Evolutionary conservation across 2,329 filamentous ascomycete species (phyloP).

Genomic region (Kalaharituber pfeilii): DNA sequence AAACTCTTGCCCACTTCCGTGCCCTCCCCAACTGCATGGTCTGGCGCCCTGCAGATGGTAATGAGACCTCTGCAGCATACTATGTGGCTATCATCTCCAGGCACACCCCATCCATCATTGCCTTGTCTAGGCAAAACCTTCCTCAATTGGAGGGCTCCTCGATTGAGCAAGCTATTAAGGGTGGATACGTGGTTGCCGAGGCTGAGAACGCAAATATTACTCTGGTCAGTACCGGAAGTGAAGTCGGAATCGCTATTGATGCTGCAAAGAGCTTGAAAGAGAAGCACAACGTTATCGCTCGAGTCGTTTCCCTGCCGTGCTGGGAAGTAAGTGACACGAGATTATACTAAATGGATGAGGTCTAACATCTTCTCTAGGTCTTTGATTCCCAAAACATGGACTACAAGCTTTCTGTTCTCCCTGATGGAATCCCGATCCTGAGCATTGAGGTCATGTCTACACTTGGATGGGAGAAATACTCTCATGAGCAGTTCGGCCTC

Average conservation of each 20-base stretch:
- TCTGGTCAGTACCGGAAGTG: conserved; percentile 85
- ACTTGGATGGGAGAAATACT: conserved; percentile 96
- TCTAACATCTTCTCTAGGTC: conserved; percentile 27
- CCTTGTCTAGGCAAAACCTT: conserved; percentile 93
- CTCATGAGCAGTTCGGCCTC: conserved; percentile 97
- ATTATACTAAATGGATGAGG: not conserved
- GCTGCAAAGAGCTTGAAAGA: conserved; percentile 81
- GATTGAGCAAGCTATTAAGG: conserved; percentile 78
- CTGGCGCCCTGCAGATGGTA: conserved; percentile 49
- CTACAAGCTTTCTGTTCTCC: conserved; percentile 81
- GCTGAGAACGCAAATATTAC: conserved; percentile 70
- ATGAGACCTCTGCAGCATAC: conserved; percentile 96
- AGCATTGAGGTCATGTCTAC: conserved; percentile 95
- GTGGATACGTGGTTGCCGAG: conserved; percentile 82
- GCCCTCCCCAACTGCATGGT: conserved; percentile 98
- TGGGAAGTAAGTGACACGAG: conserved; percentile 45
- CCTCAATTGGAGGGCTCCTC: conserved; percentile 91
- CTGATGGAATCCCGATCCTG: conserved; percentile 81
- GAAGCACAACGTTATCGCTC: conserved; percentile 70
- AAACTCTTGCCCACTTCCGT: conserved; percentile 96
- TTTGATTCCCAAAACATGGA: conserved; percentile 90
- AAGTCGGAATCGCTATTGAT: conserved; percentile 86
- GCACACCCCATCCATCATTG: conserved; percentile 80
- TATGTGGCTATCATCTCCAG: conserved; percentile 83
- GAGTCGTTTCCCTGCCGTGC: conserved; percentile 90